These are phyloP conservation scores for Globisporangium spiculum DNA, from an alignment of 352 stramenopile genomes.

Conservation along the genomic window DNA sequence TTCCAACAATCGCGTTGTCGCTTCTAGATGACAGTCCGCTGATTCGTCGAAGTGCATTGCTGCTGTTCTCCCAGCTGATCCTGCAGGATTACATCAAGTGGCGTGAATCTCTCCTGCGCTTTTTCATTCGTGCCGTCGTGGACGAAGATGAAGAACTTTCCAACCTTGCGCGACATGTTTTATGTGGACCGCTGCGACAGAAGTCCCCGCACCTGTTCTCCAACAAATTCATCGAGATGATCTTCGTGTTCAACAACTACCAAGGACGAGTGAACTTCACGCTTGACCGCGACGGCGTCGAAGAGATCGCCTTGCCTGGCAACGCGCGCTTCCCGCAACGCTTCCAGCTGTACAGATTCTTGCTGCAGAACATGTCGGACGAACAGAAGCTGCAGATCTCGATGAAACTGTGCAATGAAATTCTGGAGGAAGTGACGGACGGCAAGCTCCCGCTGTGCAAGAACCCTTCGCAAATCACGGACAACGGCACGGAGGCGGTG, in stretches of 20 bases:
- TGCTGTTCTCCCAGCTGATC: constrained; percentile 95
- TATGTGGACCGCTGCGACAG: constrained; percentile 87
- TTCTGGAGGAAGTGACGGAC: constrained; percentile 90
- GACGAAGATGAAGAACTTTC: constrained; percentile 93
- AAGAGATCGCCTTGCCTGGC: constrained; percentile 59
- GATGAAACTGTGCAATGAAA: constrained; percentile 92
- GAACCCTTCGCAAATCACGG: constrained; percentile 74
- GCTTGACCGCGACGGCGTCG: constrained; percentile 61
- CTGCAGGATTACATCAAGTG: constrained; percentile 99
- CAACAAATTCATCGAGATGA: constrained; percentile 96
- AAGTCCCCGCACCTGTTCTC: constrained; percentile 94
- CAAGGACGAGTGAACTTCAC: constrained; percentile 60
- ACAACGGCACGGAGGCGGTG: constrained; percentile 87
- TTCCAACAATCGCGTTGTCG: constrained; percentile 94
- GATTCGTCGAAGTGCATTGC: constrained; percentile 93
- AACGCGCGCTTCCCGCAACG: constrained; percentile 64
- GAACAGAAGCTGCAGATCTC: constrained; percentile 96
- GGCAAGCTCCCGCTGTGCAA: constrained; percentile 65
- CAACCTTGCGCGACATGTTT: constrained; percentile 90
- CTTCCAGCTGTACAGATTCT: constrained; percentile 91
- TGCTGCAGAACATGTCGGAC: constrained; percentile 94
- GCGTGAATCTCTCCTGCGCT: constrained; percentile 93
- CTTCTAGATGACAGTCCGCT: constrained; percentile 86
- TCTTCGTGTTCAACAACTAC: constrained; percentile 95
- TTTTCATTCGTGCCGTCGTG: constrained; percentile 93